phyloP scores from a whole-genome alignment of 1,139 yeast species.

The Nakaseomyces glabratus region DNA sequence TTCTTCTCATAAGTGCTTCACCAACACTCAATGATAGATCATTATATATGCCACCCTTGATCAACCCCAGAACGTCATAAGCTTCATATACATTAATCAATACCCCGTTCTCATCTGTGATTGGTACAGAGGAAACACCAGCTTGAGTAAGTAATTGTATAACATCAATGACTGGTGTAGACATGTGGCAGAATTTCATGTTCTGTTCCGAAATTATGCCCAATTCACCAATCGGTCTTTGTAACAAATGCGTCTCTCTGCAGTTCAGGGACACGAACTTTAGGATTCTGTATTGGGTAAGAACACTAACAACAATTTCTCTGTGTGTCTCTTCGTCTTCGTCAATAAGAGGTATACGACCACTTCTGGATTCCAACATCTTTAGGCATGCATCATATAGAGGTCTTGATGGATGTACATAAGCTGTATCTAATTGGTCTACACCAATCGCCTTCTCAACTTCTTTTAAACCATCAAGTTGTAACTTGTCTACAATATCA shows the following conservation, averaged over 20 bases:
- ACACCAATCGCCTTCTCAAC: constrained; percentile 86
- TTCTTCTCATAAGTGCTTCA: constrained; percentile 87
- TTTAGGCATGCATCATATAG: constrained; percentile 89
- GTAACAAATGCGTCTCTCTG: constrained; percentile 80
- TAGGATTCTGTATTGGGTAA: constrained; percentile 92
- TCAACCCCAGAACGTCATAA: constrained; percentile 84
- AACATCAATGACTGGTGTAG: constrained; percentile 89
- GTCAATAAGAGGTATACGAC: constrained; percentile 91
- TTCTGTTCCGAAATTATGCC: constrained; percentile 53
- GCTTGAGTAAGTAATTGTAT: constrained; percentile 72
- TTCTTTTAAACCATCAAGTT: constrained; percentile 74
- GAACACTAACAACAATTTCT: constrained; percentile 88
- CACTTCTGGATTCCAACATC: constrained; percentile 82
- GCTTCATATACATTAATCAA: constrained; percentile 92
- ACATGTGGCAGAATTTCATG: constrained; percentile 76
- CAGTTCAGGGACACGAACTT: constrained; percentile 95
- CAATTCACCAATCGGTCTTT: constrained; percentile 65
- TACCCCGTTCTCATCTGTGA: constrained; percentile 67
- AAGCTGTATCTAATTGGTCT: constrained; percentile 76
- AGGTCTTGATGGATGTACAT: constrained; percentile 86
- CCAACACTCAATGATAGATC: constrained; percentile 90
- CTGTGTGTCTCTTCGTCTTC: constrained; percentile 87
- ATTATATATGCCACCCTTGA: constrained; percentile 89
- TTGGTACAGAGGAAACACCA: constrained; percentile 86
- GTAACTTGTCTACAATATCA: constrained; percentile 79